Percentiles rank a stretch among this genome's conserved stretches.
These are phyloP conservation scores for Lipomyces yarrowii DNA, from an alignment of 1,139 yeast species.

Conservation along the genomic window DNA sequence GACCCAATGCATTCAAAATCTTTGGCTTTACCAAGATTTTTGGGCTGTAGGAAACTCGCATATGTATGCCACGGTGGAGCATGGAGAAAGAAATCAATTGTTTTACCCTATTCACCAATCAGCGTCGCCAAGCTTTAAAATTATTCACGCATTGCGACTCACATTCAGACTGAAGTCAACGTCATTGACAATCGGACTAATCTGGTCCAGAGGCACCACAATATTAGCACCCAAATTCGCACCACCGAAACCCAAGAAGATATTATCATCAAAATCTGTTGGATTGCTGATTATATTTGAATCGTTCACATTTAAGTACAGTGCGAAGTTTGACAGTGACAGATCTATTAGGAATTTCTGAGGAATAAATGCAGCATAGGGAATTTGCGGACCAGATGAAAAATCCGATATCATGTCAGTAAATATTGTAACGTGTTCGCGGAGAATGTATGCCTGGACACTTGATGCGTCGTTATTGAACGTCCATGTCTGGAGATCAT, in stretches of 20 bases:
- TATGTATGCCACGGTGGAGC: slow-evolving; percentile 94
- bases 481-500: slow-evolving; percentile 71
- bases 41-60: slow-evolving; percentile 64
- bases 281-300: slow-evolving; percentile 88
- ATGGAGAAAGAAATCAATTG: slow-evolving; percentile 63
- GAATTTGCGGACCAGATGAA: slow-evolving; percentile 66
- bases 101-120: slow-evolving; percentile 50
- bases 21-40: slow-evolving; percentile 66
- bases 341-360: slow-evolving; percentile 64
- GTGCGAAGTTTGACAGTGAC: slow-evolving; percentile 53
- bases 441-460: slow-evolving; percentile 64
- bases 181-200: slow-evolving; percentile 59
- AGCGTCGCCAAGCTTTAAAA: neutral
- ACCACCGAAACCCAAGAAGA: slow-evolving; percentile 74
- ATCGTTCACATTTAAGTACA: slow-evolving; percentile 80
- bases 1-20: slow-evolving; percentile 66
- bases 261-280: slow-evolving; percentile 76
- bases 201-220: slow-evolving; percentile 62
- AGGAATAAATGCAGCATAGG: slow-evolving; percentile 78
- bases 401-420: slow-evolving; percentile 79
- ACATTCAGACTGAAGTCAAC: slow-evolving; percentile 52
- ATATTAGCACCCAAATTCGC: slow-evolving; percentile 54
- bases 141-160: neutral
- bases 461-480: slow-evolving; percentile 57
- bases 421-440: slow-evolving; percentile 80